These are phyloP conservation scores for Chimonanthus praecox DNA, from an alignment of 164 flowering plant species.

Conservation along the genomic window DNA sequence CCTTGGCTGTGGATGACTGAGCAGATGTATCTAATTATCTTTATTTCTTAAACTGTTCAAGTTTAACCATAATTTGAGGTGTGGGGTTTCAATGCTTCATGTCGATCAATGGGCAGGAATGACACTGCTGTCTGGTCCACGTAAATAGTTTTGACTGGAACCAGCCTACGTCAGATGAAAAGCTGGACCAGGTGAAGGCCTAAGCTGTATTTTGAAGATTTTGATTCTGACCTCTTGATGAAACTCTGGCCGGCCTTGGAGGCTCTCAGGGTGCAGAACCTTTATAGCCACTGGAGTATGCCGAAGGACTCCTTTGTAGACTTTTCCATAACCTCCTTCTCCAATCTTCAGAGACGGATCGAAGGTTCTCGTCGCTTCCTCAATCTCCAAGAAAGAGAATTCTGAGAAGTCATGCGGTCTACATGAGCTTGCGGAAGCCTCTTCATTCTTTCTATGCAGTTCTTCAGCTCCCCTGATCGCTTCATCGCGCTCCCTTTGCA, in stretches of 20 bases:
- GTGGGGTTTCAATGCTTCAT: too few relatives aligned
- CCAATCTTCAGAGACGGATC: slow-evolving; percentile 60
- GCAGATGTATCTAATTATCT: too few relatives aligned
- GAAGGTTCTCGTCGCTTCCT: slow-evolving; percentile 58
- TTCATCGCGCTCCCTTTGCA: slow-evolving; percentile 55
- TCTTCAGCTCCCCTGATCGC: slow-evolving; percentile 61
- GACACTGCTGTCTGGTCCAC: too few relatives aligned
- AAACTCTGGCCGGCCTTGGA: slow-evolving; percentile 69
- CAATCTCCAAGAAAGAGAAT: slow-evolving; percentile 57
- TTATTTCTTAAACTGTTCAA: too few relatives aligned
- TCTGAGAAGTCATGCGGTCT: slow-evolving; percentile 35
- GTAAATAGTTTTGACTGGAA: too few relatives aligned
- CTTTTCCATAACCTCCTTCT: slow-evolving; percentile 82
- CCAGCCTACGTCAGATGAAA: too few relatives aligned
- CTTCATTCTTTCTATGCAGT: slow-evolving; percentile 34
- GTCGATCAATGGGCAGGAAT: too few relatives aligned
- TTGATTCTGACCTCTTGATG: slow-evolving; percentile 63
- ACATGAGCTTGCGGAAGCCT: slow-evolving; percentile 21
- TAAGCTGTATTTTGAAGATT: background rate
- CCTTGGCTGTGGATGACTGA: too few relatives aligned
- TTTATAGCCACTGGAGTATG: slow-evolving; percentile 74
- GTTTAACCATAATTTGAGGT: too few relatives aligned
- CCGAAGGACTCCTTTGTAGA: slow-evolving; percentile 57
- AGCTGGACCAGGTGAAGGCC: too few relatives aligned
- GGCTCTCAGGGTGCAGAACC: slow-evolving; percentile 45